Percentiles rank a stretch among this genome's conserved stretches.
Evolutionary conservation across 352 stramenopile genomes (phyloP).

Genomic region (Globisporangium heterothallicum): DNA sequence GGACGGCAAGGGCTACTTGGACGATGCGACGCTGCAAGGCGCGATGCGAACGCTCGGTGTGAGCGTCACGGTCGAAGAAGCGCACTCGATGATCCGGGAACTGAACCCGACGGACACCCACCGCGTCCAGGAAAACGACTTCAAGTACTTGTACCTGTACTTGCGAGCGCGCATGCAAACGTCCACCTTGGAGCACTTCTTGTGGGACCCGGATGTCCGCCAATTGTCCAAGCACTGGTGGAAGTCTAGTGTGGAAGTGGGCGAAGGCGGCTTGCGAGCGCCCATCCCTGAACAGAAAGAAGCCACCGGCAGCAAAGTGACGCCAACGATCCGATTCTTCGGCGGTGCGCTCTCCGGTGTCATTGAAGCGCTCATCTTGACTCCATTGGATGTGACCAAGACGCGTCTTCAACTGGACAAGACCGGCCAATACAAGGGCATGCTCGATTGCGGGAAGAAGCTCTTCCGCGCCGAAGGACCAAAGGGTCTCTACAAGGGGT

Average conservation of each 20-base stretch:
- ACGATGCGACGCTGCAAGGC: slow-evolving; percentile 58
- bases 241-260: slow-evolving; percentile 79
- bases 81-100: slow-evolving; percentile 74
- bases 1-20: slow-evolving; percentile 62
- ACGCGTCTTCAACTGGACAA: slow-evolving; percentile 88
- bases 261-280: slow-evolving; percentile 61
- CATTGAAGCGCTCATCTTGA: slow-evolving; percentile 81
- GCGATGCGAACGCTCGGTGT: slow-evolving; percentile 63
- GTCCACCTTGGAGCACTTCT: slow-evolving; percentile 60
- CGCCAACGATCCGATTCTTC: slow-evolving; percentile 70
- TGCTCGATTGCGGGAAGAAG: slow-evolving; percentile 82
- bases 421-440: slow-evolving; percentile 78
- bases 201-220: slow-evolving; percentile 82
- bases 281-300: slow-evolving; percentile 36
- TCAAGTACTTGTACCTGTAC: slow-evolving; percentile 79
- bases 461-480: slow-evolving; percentile 72
- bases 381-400: slow-evolving; percentile 86
- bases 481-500: slow-evolving; percentile 83
- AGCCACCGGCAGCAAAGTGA: slow-evolving; percentile 67
- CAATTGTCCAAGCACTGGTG: slow-evolving; percentile 84
- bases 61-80: slow-evolving; percentile 62
- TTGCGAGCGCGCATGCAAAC: slow-evolving; percentile 75
- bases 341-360: slow-evolving; percentile 81
- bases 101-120: slow-evolving; percentile 60
- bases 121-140: slow-evolving; percentile 68